Evolutionary conservation across 1,284 basidiomycete genomes (phyloP).

Genomic region (Rhodotorula sp.): DNA sequence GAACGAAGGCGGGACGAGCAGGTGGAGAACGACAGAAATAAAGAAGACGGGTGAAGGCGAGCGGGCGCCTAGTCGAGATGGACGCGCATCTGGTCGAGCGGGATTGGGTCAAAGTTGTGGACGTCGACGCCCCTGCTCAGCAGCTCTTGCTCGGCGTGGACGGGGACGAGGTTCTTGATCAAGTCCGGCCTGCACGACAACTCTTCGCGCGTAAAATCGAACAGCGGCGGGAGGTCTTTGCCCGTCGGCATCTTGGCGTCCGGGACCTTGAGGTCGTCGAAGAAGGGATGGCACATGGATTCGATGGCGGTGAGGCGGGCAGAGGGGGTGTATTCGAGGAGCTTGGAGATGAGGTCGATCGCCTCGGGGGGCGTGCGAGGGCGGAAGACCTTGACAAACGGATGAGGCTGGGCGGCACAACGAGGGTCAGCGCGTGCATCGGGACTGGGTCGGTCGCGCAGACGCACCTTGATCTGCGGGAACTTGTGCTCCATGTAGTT

Average conservation of each 20-base stretch:
- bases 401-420: slow-evolving; percentile 43
- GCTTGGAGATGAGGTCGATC: slow-evolving; percentile 89
- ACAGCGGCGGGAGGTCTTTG: slow-evolving; percentile 88
- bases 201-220: slow-evolving; percentile 96
- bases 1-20: neutral
- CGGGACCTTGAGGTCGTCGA: slow-evolving; percentile 88
- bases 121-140: slow-evolving; percentile 80
- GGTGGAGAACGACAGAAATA: neutral
- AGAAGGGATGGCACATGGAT: slow-evolving; percentile 88
- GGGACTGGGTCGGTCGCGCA: neutral
- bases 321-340: slow-evolving; percentile 95
- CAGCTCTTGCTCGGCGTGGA: slow-evolving; percentile 84
- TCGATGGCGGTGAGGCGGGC: slow-evolving; percentile 88
- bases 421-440: neutral
- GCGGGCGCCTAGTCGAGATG: slow-evolving; percentile 44
- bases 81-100: slow-evolving; percentile 48
- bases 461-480: slow-evolving; percentile 96
- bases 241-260: slow-evolving; percentile 94
- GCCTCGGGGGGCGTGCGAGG: slow-evolving; percentile 94
- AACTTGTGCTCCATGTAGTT: slow-evolving; percentile 99
- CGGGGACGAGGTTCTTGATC: slow-evolving; percentile 84
- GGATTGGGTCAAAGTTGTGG: slow-evolving; percentile 56
- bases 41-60: neutral
- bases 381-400: slow-evolving; percentile 80
- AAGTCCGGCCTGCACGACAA: slow-evolving; percentile 93